Evolutionary conservation across 768 basidiomycete genomes (phyloP), one percentile per base, ranked within the genome.

Genomic region (Trametes cingulata): DNA sequence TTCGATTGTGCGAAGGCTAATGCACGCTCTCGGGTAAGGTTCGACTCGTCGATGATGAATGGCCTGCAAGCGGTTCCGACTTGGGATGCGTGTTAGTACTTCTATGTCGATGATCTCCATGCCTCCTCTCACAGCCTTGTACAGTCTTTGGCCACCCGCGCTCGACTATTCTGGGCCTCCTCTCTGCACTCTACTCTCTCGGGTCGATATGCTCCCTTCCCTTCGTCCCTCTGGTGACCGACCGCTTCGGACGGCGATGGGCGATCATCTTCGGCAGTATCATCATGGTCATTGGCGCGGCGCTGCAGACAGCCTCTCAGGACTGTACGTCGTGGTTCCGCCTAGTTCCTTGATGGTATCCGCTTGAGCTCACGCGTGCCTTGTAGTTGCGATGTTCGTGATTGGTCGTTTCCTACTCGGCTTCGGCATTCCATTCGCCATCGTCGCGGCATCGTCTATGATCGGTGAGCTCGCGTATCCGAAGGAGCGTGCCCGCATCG

Each of bases 391-490:
- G 0, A 84, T 84, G 81, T 86, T 87, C 67, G 77, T 85, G 25
- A 72, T 79, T 25, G 76, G 83, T 3, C 81, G 85, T 33, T 78
- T 82, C 61, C 74, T 84, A 25, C 68, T 87, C 35, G 86, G 85
- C 17, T 72, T 86, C 52, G 85, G 85, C 50, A 82, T 85, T 33
- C 79, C 82, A 0, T 83, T 87, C 64, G 82, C 83, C 27, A 82
- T 83, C 62, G 82, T 85, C 46, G 84, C 83, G 17, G 85, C 87
- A 2, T 87, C 87, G 0, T 83, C 86, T 17, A 75, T 88, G 41
- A 82, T 88, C 63, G 82, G 81, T 76, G 87, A 90, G 69, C 76
- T 89, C 15, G 81, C 86, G 0, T 84, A 87, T 72, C 87, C 87
- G 0, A 86, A 84, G 54, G 87, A 89, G 73, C 84, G 88, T 50